Evolutionary conservation across 306 rosid genomes (phyloP).

Genomic region (Inga laurina): DNA sequence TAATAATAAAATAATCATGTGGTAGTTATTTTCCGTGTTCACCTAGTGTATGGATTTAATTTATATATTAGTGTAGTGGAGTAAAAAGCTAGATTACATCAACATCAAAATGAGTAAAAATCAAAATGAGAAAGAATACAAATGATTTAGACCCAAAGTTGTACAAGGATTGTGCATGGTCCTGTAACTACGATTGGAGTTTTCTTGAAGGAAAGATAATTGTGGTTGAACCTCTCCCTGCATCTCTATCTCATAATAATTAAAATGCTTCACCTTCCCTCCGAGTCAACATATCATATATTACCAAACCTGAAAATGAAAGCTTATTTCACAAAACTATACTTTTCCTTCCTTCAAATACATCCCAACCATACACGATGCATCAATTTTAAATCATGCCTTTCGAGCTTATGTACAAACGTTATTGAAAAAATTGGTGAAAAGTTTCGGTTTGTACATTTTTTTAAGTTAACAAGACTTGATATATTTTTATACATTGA

Average conservation of each 20-base stretch:
- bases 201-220: conserved; percentile 26
- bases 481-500: no score
- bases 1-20: not conserved
- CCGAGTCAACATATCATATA: not conserved
- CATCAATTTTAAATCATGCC: not conserved
- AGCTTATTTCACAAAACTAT: not conserved
- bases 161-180: not conserved
- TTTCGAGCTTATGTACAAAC: no score
- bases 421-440: no score
- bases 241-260: not conserved
- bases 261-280: not conserved
- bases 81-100: not conserved
- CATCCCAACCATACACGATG: not conserved
- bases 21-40: not conserved
- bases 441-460: no score
- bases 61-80: not conserved
- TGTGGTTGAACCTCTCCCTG: conserved; percentile 7
- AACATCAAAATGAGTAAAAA: not conserved
- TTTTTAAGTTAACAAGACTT: no score
- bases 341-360: not conserved
- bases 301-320: not conserved
- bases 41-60: no score
- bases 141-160: not conserved
- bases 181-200: not conserved
- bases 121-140: not conserved